phyloP scores from a whole-genome alignment of 805 yeast genomes.

The Myxozyma kluyveri region DNA sequence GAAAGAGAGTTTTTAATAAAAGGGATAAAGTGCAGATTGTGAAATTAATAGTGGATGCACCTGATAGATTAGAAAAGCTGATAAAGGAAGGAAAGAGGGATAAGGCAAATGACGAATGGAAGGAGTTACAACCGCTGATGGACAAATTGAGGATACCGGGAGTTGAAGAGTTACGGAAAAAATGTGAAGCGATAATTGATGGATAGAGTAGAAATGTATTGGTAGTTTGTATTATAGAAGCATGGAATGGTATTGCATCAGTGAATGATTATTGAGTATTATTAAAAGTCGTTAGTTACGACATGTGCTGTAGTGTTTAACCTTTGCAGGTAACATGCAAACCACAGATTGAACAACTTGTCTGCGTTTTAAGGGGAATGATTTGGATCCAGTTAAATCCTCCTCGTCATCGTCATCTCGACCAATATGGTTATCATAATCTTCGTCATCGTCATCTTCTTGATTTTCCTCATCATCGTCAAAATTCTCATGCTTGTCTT shows the following conservation, averaged over 20 bases:
- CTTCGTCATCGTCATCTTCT: no score
- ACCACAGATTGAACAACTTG: conserved; percentile 16
- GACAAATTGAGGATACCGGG: conserved; percentile 8
- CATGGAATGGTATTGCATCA: background rate
- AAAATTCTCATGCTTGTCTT: no score
- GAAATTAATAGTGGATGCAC: conserved; percentile 12
- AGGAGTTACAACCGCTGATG: conserved; percentile 9
- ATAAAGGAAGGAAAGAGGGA: conserved; percentile 7
- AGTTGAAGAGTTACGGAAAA: conserved; percentile 12
- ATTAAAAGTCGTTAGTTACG: background rate
- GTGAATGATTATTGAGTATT: background rate
- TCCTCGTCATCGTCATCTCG: no score
- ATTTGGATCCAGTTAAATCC: no score
- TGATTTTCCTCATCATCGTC: no score
- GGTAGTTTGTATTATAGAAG: background rate
- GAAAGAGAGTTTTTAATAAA: background rate
- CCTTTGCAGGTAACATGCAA: conserved; percentile 14
- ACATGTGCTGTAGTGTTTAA: conserved; percentile 15
- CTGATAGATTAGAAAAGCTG: conserved; percentile 11
- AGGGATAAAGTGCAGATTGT: conserved; percentile 1
- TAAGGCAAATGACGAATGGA: conserved; percentile 21
- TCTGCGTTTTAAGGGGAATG: background rate
- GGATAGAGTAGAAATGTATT: background rate
- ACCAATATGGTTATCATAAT: no score
- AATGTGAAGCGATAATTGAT: conserved; percentile 9